Percentiles rank a stretch among this genome's conserved stretches.
Conservation (phyloP, 179 eudicot species). For the Sideroxylon spinosum region DNA sequence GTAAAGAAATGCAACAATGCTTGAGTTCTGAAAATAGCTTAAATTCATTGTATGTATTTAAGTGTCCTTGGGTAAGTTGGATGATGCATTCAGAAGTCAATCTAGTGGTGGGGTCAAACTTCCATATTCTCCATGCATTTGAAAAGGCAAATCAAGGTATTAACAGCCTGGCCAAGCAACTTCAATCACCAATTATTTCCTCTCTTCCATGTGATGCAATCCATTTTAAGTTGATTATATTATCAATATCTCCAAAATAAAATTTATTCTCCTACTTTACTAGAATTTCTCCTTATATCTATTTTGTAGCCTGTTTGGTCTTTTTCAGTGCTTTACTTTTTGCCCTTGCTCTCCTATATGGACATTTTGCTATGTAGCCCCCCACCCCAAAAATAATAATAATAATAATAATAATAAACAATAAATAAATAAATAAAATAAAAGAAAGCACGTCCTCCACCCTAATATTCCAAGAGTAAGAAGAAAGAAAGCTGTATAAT, state of each 20-base stretch:
- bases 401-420: too few relatives aligned
- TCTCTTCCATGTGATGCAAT: neutral
- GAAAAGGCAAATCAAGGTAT: neutral
- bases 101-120: neutral
- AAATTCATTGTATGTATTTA: neutral
- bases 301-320: neutral
- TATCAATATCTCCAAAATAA: neutral
- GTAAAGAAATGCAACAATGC: neutral
- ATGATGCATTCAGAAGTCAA: neutral
- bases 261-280: neutral
- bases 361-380: neutral
- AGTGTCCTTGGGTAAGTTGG: too few relatives aligned
- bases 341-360: neutral
- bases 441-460: neutral
- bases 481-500: constrained; percentile 3
- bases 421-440: neutral
- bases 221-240: neutral
- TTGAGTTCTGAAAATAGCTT: neutral
- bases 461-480: constrained; percentile 1
- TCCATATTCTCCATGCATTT: neutral
- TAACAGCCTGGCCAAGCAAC: constrained; percentile 7
- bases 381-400: neutral
- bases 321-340: neutral
- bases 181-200: neutral
- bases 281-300: neutral